phyloP scores from a whole-genome alignment of 805 yeast species.

The Saturnispora gosingensis region DNA sequence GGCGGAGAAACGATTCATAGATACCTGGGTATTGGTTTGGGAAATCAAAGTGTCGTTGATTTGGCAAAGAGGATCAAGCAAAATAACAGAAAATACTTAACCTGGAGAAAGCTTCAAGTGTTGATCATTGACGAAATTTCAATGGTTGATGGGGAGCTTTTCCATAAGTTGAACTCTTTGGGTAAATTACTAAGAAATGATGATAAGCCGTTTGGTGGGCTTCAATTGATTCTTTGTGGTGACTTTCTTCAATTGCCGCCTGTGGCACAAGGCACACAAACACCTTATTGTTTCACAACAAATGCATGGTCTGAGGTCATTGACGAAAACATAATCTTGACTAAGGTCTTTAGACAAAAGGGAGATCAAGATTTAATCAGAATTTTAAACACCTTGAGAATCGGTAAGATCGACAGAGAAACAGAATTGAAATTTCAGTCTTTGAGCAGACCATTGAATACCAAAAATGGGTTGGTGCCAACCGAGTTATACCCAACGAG shows the following conservation, averaged over 20 bases:
- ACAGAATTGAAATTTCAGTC: conserved; percentile 40
- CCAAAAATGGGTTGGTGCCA: conserved; percentile 74
- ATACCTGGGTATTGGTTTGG: conserved; percentile 81
- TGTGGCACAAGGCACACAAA: conserved; percentile 38
- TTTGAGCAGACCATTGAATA: conserved; percentile 48
- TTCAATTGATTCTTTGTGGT: conserved; percentile 85
- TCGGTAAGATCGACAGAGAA: conserved; percentile 50
- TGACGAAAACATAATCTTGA: conserved; percentile 56
- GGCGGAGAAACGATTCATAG: conserved; percentile 86
- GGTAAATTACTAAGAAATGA: conserved; percentile 47
- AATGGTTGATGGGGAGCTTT: conserved; percentile 76
- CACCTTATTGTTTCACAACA: conserved; percentile 67
- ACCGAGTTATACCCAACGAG: conserved; percentile 87
- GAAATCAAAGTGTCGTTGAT: conserved; percentile 33
- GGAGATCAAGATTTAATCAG: conserved; percentile 69
- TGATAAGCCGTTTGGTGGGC: conserved; percentile 80
- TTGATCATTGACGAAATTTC: conserved; percentile 88
- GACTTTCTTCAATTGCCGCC: conserved; percentile 97
- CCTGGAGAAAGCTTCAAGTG: conserved; percentile 65
- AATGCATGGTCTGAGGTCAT: conserved; percentile 58
- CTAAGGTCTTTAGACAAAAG: conserved; percentile 79
- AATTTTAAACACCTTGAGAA: conserved; percentile 72
- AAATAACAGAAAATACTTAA: conserved; percentile 32
- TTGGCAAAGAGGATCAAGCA: conserved; percentile 41
- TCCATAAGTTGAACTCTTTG: conserved; percentile 64